A percentile compares a stretch with the other conserved stretches of the same genome.
These are phyloP conservation scores for Neurospora cerealis DNA, from an alignment of 495 filamentous ascomycete species.

Conservation along the genomic window DNA sequence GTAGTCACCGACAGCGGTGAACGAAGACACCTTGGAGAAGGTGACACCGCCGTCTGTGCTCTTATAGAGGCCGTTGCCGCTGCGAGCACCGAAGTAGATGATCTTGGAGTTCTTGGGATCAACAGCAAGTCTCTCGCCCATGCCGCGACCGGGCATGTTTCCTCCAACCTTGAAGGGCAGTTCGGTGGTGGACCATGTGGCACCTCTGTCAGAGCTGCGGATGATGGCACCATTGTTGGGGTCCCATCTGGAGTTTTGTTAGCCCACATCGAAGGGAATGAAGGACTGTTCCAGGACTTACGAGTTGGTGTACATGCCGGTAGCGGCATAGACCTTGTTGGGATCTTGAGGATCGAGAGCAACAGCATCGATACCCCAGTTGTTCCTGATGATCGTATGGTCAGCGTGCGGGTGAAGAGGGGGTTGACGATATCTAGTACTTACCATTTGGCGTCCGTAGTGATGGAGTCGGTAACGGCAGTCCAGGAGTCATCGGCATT, in stretches of 20 bases:
- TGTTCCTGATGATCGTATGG: conserved; percentile 16
- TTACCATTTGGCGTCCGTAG: conserved; percentile 39
- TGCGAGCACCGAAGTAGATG: conserved; percentile 49
- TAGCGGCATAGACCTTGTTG: conserved; percentile 45
- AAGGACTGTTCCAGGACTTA: background rate
- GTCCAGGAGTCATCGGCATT: conserved; percentile 48
- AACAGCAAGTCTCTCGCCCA: conserved; percentile 52
- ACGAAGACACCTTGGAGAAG: conserved; percentile 47
- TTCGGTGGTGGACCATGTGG: conserved; percentile 34
- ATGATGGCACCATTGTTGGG: conserved; percentile 45
- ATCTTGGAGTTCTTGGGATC: conserved; percentile 48
- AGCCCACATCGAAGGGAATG: background rate
- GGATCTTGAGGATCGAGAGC: conserved; percentile 47
- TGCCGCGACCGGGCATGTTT: conserved; percentile 57
- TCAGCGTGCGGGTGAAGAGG: conserved; percentile 11
- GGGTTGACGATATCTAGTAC: background rate
- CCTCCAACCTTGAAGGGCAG: conserved; percentile 52
- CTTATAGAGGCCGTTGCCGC: conserved; percentile 54
- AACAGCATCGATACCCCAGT: conserved; percentile 50
- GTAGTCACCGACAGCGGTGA: conserved; percentile 43
- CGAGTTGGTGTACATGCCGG: conserved; percentile 47
- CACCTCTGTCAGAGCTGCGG: conserved; percentile 39
- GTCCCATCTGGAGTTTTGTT: conserved; percentile 32
- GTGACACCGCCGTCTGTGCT: conserved; percentile 46
- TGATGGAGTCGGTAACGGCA: conserved; percentile 41